Base-by-base conservation (phyloP, 225 moss, liverwort and hornwort genomes). In the Lunularia cruciata region DNA sequence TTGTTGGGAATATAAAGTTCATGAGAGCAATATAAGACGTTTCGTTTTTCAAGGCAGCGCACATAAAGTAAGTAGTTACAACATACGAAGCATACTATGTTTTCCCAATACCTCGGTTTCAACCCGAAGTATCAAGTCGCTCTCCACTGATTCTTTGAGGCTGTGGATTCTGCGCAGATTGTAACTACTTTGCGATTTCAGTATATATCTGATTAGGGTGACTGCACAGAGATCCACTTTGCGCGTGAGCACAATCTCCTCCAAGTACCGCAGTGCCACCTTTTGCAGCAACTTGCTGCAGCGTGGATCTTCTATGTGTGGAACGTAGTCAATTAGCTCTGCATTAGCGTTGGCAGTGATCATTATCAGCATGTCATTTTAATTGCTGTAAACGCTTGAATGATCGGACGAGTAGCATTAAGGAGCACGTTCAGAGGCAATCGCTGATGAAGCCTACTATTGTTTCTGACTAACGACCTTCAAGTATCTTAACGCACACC, bases 51-150 rank as follows among this genome's bases (percentile, higher is more conserved):
- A n/a, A n/a, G n/a, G n/a, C n/a, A n/a, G n/a, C n/a, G n/a, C n/a
- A n/a, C n/a, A n/a, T n/a, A n/a, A n/a, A n/a, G n/a, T n/a, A n/a
- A n/a, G n/a, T 6, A 39, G 34, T 8, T 16, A 59, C 2, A 59
- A 11, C 33, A 10, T 28, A 22, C 13, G 22, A 2, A 23, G 5
- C 38, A 38, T 14, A 25, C 14, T 23, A 10, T 20, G 60, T 3
- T 22, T 28, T 28, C 16, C 27, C 13, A 16, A 6, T 77, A 94
- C 94, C 95, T 95, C 92, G 32, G 88, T 92, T 75, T 90, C 78
- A 63, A 86, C 70, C 60, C 82, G 76, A 7, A 86, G 76, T 54
- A 83, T 60, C 60, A 72, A 69, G 22, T 84, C 86, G 57, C 74
- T 69, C 30, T 80, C 81, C 18, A 63, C 81, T 26, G 84, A 71